phyloP scores from a whole-genome alignment of 805 yeast species.

The Maudiozyma bulderi region DNA sequence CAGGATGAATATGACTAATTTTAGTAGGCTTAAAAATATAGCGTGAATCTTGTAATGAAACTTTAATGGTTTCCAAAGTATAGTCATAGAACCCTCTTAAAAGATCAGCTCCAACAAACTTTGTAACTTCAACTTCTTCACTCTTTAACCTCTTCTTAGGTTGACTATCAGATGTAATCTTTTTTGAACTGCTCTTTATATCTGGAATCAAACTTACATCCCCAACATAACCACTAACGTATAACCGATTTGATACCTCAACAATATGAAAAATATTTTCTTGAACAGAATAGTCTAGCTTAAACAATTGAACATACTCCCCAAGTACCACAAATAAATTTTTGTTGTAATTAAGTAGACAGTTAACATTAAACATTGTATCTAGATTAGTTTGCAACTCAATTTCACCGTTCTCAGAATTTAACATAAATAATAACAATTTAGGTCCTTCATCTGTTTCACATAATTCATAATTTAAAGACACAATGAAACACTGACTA shows the following conservation, averaged over 20 bases:
- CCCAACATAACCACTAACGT: conserved; percentile 11
- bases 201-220: background rate
- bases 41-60: background rate
- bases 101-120: conserved; percentile 1
- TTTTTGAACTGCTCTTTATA: background rate
- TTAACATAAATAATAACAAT: conserved; percentile 29
- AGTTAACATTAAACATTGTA: conserved; percentile 11
- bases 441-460: conserved; percentile 26
- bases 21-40: conserved; percentile 1
- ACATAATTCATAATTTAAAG: conserved; percentile 27
- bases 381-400: conserved; percentile 22
- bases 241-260: conserved; percentile 16
- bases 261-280: conserved; percentile 27
- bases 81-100: conserved; percentile 2
- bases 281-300: conserved; percentile 28
- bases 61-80: background rate
- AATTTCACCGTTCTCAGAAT: conserved; percentile 26
- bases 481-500: conserved; percentile 30
- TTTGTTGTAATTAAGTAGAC: conserved; percentile 22
- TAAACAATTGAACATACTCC: conserved; percentile 22
- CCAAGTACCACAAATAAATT: conserved; percentile 28
- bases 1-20: background rate
- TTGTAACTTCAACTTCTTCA: background rate
- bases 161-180: background rate
- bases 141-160: background rate